A percentile compares a stretch with the other conserved stretches of the same genome.
Conservation (phyloP, 2,329 filamentous ascomycete species). For the Neopestalotiopsis clavispora region DNA sequence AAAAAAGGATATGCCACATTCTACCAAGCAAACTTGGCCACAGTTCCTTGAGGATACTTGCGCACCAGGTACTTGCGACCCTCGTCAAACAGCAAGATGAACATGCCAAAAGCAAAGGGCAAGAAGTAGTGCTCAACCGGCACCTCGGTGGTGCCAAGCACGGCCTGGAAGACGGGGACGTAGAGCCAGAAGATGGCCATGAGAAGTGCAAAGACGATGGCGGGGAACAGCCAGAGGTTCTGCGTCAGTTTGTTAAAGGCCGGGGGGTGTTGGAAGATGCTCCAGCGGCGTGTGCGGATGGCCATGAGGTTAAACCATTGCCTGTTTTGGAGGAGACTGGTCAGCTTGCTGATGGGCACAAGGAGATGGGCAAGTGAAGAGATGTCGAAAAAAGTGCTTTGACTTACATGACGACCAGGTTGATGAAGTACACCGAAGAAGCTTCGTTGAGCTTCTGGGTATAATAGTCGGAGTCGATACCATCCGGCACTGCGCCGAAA, state of each 20-base stretch:
- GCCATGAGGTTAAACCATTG: conserved; percentile 79
- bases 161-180: conserved; percentile 65
- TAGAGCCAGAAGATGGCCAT: conserved; percentile 76
- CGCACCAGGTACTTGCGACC: conserved; percentile 66
- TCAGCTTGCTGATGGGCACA: background rate
- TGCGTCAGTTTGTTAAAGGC: conserved; percentile 66
- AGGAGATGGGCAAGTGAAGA: background rate
- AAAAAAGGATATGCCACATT: background rate
- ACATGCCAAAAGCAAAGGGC: conserved; percentile 72
- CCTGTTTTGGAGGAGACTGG: conserved; percentile 33
- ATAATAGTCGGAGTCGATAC: conserved; percentile 59
- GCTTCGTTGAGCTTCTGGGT: conserved; percentile 63
- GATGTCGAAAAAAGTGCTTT: background rate
- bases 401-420: conserved; percentile 75
- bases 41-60: conserved; percentile 58
- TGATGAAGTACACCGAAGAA: conserved; percentile 80
- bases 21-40: conserved; percentile 70
- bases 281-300: conserved; percentile 67
- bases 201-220: conserved; percentile 70
- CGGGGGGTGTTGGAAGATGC: conserved; percentile 75
- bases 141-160: conserved; percentile 65
- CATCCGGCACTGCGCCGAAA: conserved; percentile 60
- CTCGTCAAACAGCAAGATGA: conserved; percentile 69
- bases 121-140: conserved; percentile 79
- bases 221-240: conserved; percentile 73